Evolutionary conservation across 495 filamentous ascomycete genomes (phyloP).

Genomic region (Aspergillus sclerotiicarbonarius): DNA sequence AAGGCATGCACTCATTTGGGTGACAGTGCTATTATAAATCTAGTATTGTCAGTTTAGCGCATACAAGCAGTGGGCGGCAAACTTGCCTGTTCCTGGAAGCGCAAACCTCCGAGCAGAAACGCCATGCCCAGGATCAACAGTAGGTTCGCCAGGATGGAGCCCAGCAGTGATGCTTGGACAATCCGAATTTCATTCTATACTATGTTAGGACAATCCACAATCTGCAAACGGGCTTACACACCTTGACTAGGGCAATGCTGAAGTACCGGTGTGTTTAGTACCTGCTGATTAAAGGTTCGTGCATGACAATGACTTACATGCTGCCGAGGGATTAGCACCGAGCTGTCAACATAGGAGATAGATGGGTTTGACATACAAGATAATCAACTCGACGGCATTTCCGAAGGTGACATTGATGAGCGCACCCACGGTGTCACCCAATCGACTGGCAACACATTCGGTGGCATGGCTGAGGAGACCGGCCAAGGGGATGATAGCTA

Average conservation of each 20-base stretch:
- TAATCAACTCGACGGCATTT: slow-evolving; percentile 87
- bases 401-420: slow-evolving; percentile 86
- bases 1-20: slow-evolving; percentile 91
- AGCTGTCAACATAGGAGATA: not conserved
- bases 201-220: slow-evolving; percentile 25
- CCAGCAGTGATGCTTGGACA: slow-evolving; percentile 83
- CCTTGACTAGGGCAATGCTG: slow-evolving; percentile 35
- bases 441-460: slow-evolving; percentile 71
- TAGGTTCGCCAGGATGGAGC: slow-evolving; percentile 84
- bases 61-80: not conserved
- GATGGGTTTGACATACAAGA: slow-evolving; percentile 54
- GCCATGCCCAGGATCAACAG: slow-evolving; percentile 89
- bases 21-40: slow-evolving; percentile 93
- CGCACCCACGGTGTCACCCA: slow-evolving; percentile 79
- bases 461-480: slow-evolving; percentile 78
- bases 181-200: slow-evolving; percentile 77
- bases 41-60: slow-evolving; percentile 22
- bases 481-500: slow-evolving; percentile 81
- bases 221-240: not conserved
- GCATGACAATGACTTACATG: slow-evolving; percentile 16
- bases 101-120: slow-evolving; percentile 80
- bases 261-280: not conserved
- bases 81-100: slow-evolving; percentile 78
- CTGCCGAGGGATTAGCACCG: slow-evolving; percentile 12
- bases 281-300: not conserved